Conservation (phyloP, 306 rosid species). For the Castanea crenata region DNA sequence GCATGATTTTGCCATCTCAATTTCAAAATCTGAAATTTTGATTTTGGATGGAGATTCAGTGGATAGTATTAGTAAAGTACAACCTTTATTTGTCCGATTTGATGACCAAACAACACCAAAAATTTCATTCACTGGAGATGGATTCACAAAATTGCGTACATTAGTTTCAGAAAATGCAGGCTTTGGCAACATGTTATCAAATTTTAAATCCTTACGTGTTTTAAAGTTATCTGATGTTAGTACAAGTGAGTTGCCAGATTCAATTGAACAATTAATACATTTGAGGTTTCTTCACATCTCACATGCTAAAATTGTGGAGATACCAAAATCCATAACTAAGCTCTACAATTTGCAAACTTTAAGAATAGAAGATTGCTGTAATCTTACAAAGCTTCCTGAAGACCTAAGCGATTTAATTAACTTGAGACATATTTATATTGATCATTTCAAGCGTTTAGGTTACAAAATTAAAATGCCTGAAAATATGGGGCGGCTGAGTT, state of each 20-base stretch:
- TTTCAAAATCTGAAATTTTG: neutral
- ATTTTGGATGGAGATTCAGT: neutral
- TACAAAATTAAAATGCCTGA: no score
- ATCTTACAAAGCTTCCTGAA: no score
- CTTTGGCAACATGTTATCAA: neutral
- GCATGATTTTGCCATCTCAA: conserved; percentile 18
- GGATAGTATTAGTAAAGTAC: neutral
- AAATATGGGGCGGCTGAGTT: no score
- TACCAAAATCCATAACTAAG: no score
- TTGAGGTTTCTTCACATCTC: no score
- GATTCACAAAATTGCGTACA: neutral
- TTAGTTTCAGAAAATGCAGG: neutral
- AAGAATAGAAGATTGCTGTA: neutral
- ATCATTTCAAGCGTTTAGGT: accelerated
- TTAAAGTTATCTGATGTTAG: neutral
- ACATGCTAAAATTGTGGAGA: accelerated
- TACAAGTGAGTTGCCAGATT: neutral
- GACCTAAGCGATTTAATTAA: no score
- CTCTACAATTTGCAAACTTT: neutral
- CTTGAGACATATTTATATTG: no score
- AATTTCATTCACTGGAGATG: neutral
- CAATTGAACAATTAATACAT: neutral
- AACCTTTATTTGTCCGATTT: accelerated
- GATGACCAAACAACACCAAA: no score
- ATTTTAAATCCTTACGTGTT: neutral